These are phyloP conservation scores for Ganoderma meredithae DNA, from an alignment of 1,284 basidiomycete species.

Conservation along the genomic window DNA sequence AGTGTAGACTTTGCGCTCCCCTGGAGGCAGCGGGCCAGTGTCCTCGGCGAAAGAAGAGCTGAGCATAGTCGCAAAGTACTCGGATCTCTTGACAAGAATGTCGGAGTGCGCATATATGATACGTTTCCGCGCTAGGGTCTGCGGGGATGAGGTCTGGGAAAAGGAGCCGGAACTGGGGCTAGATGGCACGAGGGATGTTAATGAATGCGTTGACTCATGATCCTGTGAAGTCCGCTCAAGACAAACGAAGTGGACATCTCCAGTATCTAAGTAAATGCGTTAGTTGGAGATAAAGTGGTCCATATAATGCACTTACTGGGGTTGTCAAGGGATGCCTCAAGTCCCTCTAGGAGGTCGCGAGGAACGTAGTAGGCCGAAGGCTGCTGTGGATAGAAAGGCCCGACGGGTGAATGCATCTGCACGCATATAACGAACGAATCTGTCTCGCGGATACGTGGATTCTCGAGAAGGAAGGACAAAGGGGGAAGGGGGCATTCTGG, in stretches of 20 bases:
- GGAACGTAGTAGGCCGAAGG: conserved; percentile 72
- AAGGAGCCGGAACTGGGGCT: conserved; percentile 48
- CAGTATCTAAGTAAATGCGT: conserved; percentile 46
- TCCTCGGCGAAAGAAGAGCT: conserved; percentile 76
- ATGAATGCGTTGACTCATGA: conserved; percentile 36
- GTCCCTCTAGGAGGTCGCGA: conserved; percentile 63
- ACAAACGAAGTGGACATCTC: conserved; percentile 72
- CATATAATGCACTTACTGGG: conserved; percentile 52
- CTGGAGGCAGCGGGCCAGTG: conserved; percentile 42
- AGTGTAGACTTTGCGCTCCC: conserved; percentile 67
- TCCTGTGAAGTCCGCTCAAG: conserved; percentile 60
- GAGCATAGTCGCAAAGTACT: conserved; percentile 86
- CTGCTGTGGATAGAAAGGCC: conserved; percentile 70
- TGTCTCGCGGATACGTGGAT: conserved; percentile 60
- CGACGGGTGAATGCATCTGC: conserved; percentile 73
- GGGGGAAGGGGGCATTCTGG: conserved; percentile 72
- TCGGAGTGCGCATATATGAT: conserved; percentile 85
- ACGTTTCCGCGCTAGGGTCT: conserved; percentile 65
- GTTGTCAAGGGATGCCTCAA: conserved; percentile 70
- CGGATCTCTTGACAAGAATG: conserved; percentile 74
- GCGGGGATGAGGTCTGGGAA: conserved; percentile 50
- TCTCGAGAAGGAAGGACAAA: conserved; percentile 66
- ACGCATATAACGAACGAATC: conserved; percentile 76
- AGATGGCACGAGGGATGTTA: conserved; percentile 35
- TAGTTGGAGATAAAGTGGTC: conserved; percentile 15